A percentile compares a stretch with the other conserved stretches of the same genome.
Evolutionary conservation across 75 land plant species (phyloP).

Genomic region (Chamaecyparis obtusa): DNA sequence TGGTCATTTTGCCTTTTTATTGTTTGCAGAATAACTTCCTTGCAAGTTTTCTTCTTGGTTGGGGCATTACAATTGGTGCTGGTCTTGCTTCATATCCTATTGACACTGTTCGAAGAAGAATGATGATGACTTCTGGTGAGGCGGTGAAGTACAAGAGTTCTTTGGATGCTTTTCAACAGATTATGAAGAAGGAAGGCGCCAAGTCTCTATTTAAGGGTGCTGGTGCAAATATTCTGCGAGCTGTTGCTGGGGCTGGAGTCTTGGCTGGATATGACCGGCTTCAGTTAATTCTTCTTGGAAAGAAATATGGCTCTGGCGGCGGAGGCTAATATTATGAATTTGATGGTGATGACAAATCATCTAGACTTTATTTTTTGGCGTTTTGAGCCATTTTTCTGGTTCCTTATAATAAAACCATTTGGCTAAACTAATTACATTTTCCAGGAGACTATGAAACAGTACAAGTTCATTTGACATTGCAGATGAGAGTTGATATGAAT

Average conservation of each 20-base stretch:
- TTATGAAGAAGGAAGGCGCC: conserved; percentile 36
- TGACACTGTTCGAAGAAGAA: conserved; percentile 39
- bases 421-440: neutral
- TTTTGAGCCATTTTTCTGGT: neutral
- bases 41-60: conserved; percentile 38
- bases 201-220: conserved; percentile 57
- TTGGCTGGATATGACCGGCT: conserved; percentile 46
- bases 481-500: neutral
- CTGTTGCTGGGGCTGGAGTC: conserved; percentile 57
- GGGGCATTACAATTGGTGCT: conserved; percentile 42
- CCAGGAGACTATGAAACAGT: neutral
- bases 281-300: conserved; percentile 41
- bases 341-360: neutral
- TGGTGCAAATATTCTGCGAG: conserved; percentile 49
- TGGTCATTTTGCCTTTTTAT: conserved; percentile 35
- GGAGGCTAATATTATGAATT: conserved; percentile 9
- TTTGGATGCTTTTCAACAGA: conserved; percentile 30
- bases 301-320: conserved; percentile 51
- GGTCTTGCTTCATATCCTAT: conserved; percentile 49
- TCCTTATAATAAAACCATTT: neutral
- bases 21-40: conserved; percentile 32
- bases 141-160: conserved; percentile 43
- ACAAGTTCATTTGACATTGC: neutral
- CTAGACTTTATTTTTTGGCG: neutral
- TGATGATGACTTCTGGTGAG: conserved; percentile 55